These are phyloP conservation scores for Carpinus viminea DNA, from an alignment of 306 rosid species.

Conservation along the genomic window DNA sequence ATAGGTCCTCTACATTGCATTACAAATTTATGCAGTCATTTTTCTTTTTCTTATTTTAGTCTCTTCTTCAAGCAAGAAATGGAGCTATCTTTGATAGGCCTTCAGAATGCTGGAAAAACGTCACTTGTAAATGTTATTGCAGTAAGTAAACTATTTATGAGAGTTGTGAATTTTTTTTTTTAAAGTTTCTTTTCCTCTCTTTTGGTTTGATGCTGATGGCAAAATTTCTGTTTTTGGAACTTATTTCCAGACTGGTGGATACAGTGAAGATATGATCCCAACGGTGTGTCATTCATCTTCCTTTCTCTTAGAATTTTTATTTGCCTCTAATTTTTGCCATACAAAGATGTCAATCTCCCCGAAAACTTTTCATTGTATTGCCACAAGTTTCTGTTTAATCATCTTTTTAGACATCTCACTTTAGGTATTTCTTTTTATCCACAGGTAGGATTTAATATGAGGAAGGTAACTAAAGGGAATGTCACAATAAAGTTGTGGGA, in stretches of 20 bases:
- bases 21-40: background rate
- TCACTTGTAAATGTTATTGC: constrained; percentile 74
- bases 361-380: constrained; percentile 5
- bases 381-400: constrained; percentile 5
- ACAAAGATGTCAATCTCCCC: constrained; percentile 5
- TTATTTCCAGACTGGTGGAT: constrained; percentile 59
- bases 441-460: constrained; percentile 82
- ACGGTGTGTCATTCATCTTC: constrained; percentile 49
- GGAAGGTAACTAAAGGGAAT: constrained; percentile 66
- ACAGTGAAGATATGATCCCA: constrained; percentile 75
- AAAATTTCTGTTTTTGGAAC: constrained; percentile 23
- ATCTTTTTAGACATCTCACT: constrained; percentile 8
- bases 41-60: constrained; percentile 21
- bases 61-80: constrained; percentile 77
- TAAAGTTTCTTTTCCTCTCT: background rate
- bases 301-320: constrained; percentile 6
- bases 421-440: constrained; percentile 8
- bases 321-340: background rate
- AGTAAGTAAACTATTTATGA: constrained; percentile 39
- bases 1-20: background rate
- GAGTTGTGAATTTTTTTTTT: background rate
- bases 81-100: constrained; percentile 72
- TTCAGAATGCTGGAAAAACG: constrained; percentile 79
- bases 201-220: constrained; percentile 21
- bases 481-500: constrained; percentile 72